These are phyloP conservation scores for Neofusicoccum cordaticola DNA, from an alignment of 2,329 filamentous ascomycete genomes.

Conservation along the genomic window DNA sequence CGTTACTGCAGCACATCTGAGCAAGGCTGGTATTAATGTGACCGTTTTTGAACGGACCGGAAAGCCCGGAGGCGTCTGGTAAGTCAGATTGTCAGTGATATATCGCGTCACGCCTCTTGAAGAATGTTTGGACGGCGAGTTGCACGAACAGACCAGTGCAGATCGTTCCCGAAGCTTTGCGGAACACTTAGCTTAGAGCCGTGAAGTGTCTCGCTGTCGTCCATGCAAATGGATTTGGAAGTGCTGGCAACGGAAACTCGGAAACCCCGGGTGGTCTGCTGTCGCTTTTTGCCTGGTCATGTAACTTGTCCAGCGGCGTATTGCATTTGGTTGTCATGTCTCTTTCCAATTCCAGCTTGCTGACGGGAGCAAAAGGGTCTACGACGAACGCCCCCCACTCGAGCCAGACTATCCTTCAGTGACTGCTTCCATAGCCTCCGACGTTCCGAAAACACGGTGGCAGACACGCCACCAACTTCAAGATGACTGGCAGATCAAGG, in stretches of 20 bases:
- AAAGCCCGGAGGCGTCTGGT: slow-evolving; percentile 58
- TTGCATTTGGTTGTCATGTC: too few relatives aligned
- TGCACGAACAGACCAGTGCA: too few relatives aligned
- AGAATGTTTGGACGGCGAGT: too few relatives aligned
- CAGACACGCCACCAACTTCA: slow-evolving; percentile 3
- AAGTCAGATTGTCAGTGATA: slow-evolving; percentile 21
- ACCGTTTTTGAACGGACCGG: slow-evolving; percentile 54
- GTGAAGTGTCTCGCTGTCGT: too few relatives aligned
- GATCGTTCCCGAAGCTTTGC: too few relatives aligned
- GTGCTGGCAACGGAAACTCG: too few relatives aligned
- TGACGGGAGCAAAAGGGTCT: slow-evolving; percentile 40
- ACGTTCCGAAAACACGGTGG: slow-evolving; percentile 10
- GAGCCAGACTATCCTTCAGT: slow-evolving; percentile 48
- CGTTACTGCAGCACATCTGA: slow-evolving; percentile 34
- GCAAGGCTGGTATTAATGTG: slow-evolving; percentile 42
- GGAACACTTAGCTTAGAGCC: too few relatives aligned
- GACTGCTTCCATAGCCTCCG: slow-evolving; percentile 3
- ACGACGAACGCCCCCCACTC: slow-evolving; percentile 48
- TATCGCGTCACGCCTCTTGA: too few relatives aligned
- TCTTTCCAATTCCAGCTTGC: background rate
- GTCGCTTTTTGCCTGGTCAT: too few relatives aligned
- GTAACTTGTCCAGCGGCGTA: too few relatives aligned
- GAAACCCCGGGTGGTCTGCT: too few relatives aligned
- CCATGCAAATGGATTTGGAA: too few relatives aligned
- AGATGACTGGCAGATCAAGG: slow-evolving; percentile 1